Evolutionary conservation across 1,284 basidiomycete species (phyloP), one percentile per base, ranked within the genome.

Genomic region (Earliella scabrosa): DNA sequence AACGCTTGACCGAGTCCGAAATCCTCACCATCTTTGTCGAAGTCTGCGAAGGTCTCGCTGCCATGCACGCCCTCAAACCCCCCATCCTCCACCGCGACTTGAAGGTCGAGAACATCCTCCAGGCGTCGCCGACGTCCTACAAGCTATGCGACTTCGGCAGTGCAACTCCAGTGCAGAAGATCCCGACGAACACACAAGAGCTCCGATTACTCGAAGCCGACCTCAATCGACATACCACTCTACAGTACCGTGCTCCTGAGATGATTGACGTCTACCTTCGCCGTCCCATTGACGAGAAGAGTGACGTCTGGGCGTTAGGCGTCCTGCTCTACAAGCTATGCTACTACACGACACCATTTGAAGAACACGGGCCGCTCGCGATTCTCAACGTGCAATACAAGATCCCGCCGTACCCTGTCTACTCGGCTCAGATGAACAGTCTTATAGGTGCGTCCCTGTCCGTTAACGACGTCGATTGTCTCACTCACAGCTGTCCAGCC

Each of bases 111-210:
- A 99, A 99, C 73, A 98, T 99, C 66, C 85, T 99, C 0, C 92
- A 88, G 71, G 86, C 86, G 52, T 85, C 83, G 24, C 73, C 77
- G 8, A 86, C 87, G 18, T 86, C 87, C 2, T 99, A 90, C 82
- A 99, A 99, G 73, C 82, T 99, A 14, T 99, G 97, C 73, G 97
- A 99, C 72, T 99, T 99, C 75, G 97, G 97, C 39, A 97, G 95
- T 24, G 92, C 97, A 2, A 90, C 90, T 0, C 85, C 87, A 1
- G 87, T 95, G 3, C 76, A 87, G 14, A 82, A 83, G 54, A 82
- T 92, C 8, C 93, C 94, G 16, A 76, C 86, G 7, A 87, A 82
- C 27, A 87, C 85, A 48, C 85, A 88, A 59, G 94, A 97, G 71
- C 89, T 98, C 46, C 87, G 93, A 45, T 83, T 85, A 7, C 80